phyloP scores from a whole-genome alignment of 441 rosid genomes.

The Populus hybrid region DNA sequence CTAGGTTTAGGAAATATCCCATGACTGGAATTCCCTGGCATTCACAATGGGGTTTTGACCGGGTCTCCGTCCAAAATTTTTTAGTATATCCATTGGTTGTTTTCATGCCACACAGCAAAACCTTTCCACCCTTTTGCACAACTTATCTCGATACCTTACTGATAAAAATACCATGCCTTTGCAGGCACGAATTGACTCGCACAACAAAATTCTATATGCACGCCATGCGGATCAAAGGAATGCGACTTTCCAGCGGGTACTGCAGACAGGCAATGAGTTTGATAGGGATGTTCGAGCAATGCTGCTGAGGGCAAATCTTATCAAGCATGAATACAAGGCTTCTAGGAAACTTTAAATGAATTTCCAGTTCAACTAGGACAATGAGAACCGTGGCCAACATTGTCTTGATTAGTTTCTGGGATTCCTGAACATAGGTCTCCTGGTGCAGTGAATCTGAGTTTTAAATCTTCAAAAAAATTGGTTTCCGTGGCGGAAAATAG shows the following conservation, averaged over 20 bases:
- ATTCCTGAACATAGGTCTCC: not conserved
- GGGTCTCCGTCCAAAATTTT: not conserved
- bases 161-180: constrained; percentile 11
- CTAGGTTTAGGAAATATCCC: too few species aligned
- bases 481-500: not conserved
- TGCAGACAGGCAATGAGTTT: constrained; percentile 92
- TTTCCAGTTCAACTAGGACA: constrained; percentile 10
- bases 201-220: constrained; percentile 93
- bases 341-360: constrained; percentile 68
- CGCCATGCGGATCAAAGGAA: constrained; percentile 97
- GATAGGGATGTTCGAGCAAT: constrained; percentile 84
- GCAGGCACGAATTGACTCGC: constrained; percentile 98
- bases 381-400: constrained; percentile 13
- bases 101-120: not conserved
- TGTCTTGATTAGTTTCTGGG: constrained; percentile 12
- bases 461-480: constrained; percentile 2
- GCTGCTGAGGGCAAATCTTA: constrained; percentile 86
- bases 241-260: constrained; percentile 90
- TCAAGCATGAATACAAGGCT: constrained; percentile 74
- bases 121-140: not conserved
- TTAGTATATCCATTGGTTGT: not conserved
- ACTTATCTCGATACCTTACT: not conserved
- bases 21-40: not conserved
- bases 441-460: constrained; percentile 1
- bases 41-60: not conserved